Evolutionary conservation across 2,329 filamentous ascomycete genomes (phyloP).

Genomic region (Fonsecaea pugnacius): DNA sequence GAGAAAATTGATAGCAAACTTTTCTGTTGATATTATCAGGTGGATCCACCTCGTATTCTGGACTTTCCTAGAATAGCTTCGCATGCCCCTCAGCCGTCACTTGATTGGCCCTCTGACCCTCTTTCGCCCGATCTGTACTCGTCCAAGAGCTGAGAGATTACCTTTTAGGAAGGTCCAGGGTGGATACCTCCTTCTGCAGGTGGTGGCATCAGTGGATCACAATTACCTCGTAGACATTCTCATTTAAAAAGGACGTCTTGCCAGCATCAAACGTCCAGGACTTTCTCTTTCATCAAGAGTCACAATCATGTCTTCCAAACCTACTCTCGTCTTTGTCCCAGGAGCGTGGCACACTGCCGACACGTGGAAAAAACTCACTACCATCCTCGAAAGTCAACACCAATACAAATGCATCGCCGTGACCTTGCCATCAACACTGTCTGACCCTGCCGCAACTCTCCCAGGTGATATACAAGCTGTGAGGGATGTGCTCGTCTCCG

Average conservation of each 20-base stretch:
- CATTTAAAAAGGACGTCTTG: neutral
- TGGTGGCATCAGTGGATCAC: neutral
- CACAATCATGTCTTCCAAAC: conserved; percentile 11
- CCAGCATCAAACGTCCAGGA: neutral
- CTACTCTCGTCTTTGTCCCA: conserved; percentile 53
- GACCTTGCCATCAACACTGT: conserved; percentile 47
- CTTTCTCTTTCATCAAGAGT: neutral
- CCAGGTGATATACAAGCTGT: conserved; percentile 50
- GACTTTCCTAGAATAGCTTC: conserved; percentile 9
- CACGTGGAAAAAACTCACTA: conserved; percentile 46
- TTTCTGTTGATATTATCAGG: neutral
- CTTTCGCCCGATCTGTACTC: neutral
- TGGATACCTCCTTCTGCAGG: neutral
- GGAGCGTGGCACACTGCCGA: conserved; percentile 55
- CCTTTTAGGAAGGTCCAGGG: conserved; percentile 16
- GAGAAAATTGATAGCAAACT: neutral
- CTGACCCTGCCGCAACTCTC: conserved; percentile 46
- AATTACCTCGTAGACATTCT: no score
- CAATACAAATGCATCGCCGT: conserved; percentile 44
- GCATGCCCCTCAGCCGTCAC: neutral
- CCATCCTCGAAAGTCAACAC: conserved; percentile 42
- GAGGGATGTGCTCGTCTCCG: conserved; percentile 43
- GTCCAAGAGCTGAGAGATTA: neutral
- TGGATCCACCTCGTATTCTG: conserved; percentile 12
- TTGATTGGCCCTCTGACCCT: neutral